These are phyloP conservation scores for Mycena floridula DNA, from an alignment of 768 basidiomycete species.

Conservation along the genomic window DNA sequence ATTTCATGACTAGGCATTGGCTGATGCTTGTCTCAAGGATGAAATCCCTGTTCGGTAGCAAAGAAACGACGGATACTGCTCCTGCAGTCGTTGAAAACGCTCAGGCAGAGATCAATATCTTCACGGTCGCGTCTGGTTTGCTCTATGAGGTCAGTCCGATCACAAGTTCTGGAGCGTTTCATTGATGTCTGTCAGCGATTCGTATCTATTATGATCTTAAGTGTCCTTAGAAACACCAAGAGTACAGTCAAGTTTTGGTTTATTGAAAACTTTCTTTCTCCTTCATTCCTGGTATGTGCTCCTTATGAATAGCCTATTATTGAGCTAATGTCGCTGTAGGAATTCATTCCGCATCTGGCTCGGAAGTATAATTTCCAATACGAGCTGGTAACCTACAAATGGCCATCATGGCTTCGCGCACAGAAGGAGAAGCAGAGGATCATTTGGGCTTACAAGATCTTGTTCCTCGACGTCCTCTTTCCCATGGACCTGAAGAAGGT, in stretches of 20 bases:
- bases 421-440: constrained; percentile 98
- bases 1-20: background rate
- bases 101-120: constrained; percentile 96
- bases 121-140: constrained; percentile 95
- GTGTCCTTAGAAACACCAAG: constrained; percentile 90
- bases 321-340: constrained; percentile 35
- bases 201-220: constrained; percentile 96
- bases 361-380: constrained; percentile 91
- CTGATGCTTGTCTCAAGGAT: background rate
- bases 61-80: constrained; percentile 14
- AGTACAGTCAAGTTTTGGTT: constrained; percentile 99
- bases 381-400: constrained; percentile 97
- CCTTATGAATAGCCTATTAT: too few species aligned
- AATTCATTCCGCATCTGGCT: constrained; percentile 92
- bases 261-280: constrained; percentile 98
- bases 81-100: constrained; percentile 21
- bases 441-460: constrained; percentile 99
- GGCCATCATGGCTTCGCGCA: constrained; percentile 96
- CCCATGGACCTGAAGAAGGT: constrained; percentile 99
- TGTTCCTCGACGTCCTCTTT: constrained; percentile 98
- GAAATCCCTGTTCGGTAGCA: constrained; percentile 5
- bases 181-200: constrained; percentile 59
- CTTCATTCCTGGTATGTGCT: constrained; percentile 81
- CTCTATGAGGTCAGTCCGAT: constrained; percentile 75
- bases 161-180: background rate